Conservation (phyloP, 148 eudicot species). For the Cornus suecica region DNA sequence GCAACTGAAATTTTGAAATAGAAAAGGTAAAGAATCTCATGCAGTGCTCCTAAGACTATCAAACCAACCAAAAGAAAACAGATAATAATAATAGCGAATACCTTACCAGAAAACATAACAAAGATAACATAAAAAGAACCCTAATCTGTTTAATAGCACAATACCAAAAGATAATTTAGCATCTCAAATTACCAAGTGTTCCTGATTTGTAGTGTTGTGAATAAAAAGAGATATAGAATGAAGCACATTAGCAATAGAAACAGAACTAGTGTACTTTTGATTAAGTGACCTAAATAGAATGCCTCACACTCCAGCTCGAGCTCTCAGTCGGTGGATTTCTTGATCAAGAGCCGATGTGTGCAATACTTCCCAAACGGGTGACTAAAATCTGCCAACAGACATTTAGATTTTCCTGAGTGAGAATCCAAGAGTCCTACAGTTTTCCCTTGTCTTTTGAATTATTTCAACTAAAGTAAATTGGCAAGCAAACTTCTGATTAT, state of each 20-base stretch:
- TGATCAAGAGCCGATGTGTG: too few species aligned
- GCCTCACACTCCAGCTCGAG: too few species aligned
- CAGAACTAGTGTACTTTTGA: background rate
- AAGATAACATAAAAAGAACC: background rate
- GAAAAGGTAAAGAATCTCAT: constrained; percentile 6
- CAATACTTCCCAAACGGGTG: too few species aligned
- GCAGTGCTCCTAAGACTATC: background rate
- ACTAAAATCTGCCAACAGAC: too few species aligned
- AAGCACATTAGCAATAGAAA: background rate
- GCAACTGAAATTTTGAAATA: background rate
- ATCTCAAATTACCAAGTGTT: background rate
- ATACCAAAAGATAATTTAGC: constrained; percentile 3
- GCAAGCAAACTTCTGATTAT: too few species aligned
- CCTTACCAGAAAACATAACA: background rate
- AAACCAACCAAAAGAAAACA: background rate
- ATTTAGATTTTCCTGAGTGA: too few species aligned
- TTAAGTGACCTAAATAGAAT: too few species aligned
- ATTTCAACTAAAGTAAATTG: too few species aligned
- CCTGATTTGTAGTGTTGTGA: background rate
- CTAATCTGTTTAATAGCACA: background rate
- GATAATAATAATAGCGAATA: background rate
- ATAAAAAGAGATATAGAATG: background rate
- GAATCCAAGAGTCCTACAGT: too few species aligned
- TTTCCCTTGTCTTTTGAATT: too few species aligned
- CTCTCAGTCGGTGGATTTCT: too few species aligned